Percentiles rank a stretch among this genome's conserved stretches.
Evolutionary conservation across 495 filamentous ascomycete genomes (phyloP).

Genomic region (Tirmania nivea): DNA sequence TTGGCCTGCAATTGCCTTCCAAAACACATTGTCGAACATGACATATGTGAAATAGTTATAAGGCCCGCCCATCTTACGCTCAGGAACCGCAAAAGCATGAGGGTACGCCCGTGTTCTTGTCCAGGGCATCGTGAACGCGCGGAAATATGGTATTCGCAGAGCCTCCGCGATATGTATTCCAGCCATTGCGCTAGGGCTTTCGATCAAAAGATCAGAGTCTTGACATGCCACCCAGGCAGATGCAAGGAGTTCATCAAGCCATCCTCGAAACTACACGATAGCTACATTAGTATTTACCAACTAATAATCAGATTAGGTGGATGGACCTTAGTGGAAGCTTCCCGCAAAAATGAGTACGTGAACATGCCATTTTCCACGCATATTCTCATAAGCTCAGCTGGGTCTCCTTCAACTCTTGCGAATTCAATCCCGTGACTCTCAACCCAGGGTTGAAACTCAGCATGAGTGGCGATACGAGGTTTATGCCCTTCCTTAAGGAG

Average conservation of each 20-base stretch:
- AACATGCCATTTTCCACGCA: constrained; percentile 98
- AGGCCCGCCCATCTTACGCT: constrained; percentile 76
- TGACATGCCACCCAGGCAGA: constrained; percentile 77
- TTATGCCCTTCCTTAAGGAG: constrained; percentile 71
- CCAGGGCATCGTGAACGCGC: constrained; percentile 98
- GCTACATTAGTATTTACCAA: neutral
- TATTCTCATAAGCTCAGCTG: constrained; percentile 80
- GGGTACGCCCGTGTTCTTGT: constrained; percentile 87
- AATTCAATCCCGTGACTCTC: constrained; percentile 84
- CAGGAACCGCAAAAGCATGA: constrained; percentile 89
- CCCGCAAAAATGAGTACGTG: constrained; percentile 70
- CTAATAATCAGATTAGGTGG: neutral
- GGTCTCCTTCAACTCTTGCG: constrained; percentile 68
- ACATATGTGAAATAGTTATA: constrained; percentile 95
- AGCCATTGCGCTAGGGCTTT: constrained; percentile 92
- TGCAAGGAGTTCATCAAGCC: constrained; percentile 70
- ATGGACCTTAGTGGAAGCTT: constrained; percentile 48
- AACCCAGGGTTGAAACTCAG: constrained; percentile 76
- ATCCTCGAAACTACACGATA: constrained; percentile 47
- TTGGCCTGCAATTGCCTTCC: constrained; percentile 77
- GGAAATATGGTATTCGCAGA: constrained; percentile 81
- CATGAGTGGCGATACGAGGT: constrained; percentile 75
- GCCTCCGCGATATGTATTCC: constrained; percentile 98
- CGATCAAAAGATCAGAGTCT: constrained; percentile 73
- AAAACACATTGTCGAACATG: constrained; percentile 93